Percentiles rank a stretch among this genome's conserved stretches.
phyloP scores from a whole-genome alignment of 1,139 yeast genomes.

The Kodamaea arcana region DNA sequence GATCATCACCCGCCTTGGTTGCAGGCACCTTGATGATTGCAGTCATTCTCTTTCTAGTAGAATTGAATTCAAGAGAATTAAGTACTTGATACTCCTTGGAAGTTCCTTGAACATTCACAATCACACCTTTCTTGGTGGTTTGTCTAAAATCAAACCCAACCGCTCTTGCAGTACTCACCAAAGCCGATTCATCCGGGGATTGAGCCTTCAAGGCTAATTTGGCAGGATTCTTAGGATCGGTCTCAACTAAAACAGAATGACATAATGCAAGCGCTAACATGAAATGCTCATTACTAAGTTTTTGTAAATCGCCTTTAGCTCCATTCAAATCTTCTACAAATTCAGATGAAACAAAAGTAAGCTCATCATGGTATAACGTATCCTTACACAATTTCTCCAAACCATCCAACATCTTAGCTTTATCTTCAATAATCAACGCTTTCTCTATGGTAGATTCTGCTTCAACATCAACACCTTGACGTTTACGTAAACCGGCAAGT shows the following conservation, averaged over 20 bases:
- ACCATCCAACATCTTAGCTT: constrained; percentile 31
- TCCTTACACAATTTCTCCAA: constrained; percentile 17
- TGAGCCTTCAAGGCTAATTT: constrained; percentile 49
- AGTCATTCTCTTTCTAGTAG: constrained; percentile 75
- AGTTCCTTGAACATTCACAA: constrained; percentile 42
- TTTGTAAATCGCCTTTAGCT: constrained; percentile 26
- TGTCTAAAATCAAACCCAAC: constrained; percentile 50
- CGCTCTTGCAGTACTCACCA: constrained; percentile 57
- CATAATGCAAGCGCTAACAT: constrained; percentile 53
- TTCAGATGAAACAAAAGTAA: constrained; percentile 47
- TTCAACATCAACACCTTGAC: constrained; percentile 54
- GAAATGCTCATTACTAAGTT: constrained; percentile 43
- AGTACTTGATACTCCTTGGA: constrained; percentile 44
- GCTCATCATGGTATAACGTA: constrained; percentile 30
- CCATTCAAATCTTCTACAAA: constrained; percentile 39
- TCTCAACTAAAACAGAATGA: constrained; percentile 57
- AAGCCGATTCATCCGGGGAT: constrained; percentile 64
- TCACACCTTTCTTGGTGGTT: constrained; percentile 41
- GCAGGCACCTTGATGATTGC: constrained; percentile 67
- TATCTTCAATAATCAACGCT: constrained; percentile 35
- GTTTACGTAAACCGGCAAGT: constrained; percentile 52
- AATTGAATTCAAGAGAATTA: constrained; percentile 51
- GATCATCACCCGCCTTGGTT: constrained; percentile 26
- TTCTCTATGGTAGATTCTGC: constrained; percentile 40
- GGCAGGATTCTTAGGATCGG: constrained; percentile 34